Conservation (phyloP, 495 filamentous ascomycete species). For the Pyrenula aspistea region DNA sequence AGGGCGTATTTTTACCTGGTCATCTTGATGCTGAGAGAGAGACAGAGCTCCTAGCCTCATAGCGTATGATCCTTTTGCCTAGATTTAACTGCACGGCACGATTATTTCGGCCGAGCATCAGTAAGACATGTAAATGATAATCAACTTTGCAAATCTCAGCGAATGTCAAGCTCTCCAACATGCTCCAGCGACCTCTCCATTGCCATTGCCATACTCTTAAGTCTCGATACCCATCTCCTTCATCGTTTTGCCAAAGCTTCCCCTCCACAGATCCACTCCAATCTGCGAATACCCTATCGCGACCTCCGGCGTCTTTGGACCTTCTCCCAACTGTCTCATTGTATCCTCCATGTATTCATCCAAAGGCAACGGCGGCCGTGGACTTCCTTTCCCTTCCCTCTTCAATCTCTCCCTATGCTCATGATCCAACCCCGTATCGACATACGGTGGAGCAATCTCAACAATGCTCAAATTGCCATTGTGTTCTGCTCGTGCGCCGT, state of each 20-base stretch:
- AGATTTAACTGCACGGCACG: too few relatives aligned
- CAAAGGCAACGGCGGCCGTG: slow-evolving; percentile 12
- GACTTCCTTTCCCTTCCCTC: slow-evolving; percentile 14
- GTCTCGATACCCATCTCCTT: slow-evolving; percentile 3
- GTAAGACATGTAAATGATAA: too few relatives aligned
- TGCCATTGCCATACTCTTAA: too few relatives aligned
- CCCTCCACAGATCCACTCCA: slow-evolving; percentile 16
- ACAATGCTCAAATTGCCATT: slow-evolving; percentile 3
- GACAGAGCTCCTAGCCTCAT: too few relatives aligned
- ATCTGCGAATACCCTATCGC: slow-evolving; percentile 16
- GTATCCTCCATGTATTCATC: slow-evolving; percentile 14
- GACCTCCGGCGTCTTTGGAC: slow-evolving; percentile 14
- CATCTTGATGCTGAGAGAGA: too few relatives aligned
- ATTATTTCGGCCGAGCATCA: too few relatives aligned
- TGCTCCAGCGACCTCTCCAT: too few relatives aligned
- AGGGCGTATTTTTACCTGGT: too few relatives aligned
- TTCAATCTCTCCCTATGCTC: slow-evolving; percentile 10
- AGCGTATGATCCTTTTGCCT: too few relatives aligned
- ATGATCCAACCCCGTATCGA: slow-evolving; percentile 22
- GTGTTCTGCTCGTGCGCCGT: neutral
- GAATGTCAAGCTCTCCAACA: too few relatives aligned
- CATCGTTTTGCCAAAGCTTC: slow-evolving; percentile 15
- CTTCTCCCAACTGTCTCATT: slow-evolving; percentile 7
- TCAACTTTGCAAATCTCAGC: too few relatives aligned
- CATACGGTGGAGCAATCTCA: slow-evolving; percentile 22